Percentiles rank a stretch among this genome's conserved stretches.
These are phyloP conservation scores for Lomentospora prolificans DNA, from an alignment of 2,329 filamentous ascomycete species.

Conservation along the genomic window DNA sequence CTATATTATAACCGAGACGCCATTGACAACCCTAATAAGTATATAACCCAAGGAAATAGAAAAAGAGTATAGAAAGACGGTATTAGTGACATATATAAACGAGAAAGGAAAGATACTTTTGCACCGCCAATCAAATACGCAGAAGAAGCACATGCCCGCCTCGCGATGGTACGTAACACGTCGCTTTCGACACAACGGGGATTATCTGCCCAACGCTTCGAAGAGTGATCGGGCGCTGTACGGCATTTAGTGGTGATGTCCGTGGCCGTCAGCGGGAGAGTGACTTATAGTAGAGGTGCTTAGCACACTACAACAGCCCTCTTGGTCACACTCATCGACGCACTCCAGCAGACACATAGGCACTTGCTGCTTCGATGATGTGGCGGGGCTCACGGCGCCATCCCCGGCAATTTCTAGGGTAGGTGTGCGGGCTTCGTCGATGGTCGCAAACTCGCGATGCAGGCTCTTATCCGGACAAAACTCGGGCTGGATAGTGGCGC, in stretches of 20 bases:
- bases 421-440: conserved; percentile 23
- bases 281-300: conserved; percentile 8
- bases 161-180: too few species aligned
- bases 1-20: neutral
- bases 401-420: conserved; percentile 24
- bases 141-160: neutral
- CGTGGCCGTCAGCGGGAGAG: conserved; percentile 7
- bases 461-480: conserved; percentile 51
- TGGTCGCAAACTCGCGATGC: conserved; percentile 25
- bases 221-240: too few species aligned
- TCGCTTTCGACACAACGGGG: too few species aligned
- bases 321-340: conserved; percentile 35
- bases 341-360: conserved; percentile 40
- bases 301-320: conserved; percentile 28
- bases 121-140: neutral
- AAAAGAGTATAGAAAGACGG: neutral
- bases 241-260: too few species aligned
- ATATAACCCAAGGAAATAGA: neutral
- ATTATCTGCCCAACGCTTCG: too few species aligned
- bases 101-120: neutral
- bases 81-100: neutral
- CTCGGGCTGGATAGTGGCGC: conserved; percentile 93
- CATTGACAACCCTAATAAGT: neutral
- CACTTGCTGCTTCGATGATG: neutral
- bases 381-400: conserved; percentile 18